A percentile compares a stretch with the other conserved stretches of the same genome.
Conservation (phyloP, 2,329 filamentous ascomycete species). For the Magnaporthiopsis rhizophila region DNA sequence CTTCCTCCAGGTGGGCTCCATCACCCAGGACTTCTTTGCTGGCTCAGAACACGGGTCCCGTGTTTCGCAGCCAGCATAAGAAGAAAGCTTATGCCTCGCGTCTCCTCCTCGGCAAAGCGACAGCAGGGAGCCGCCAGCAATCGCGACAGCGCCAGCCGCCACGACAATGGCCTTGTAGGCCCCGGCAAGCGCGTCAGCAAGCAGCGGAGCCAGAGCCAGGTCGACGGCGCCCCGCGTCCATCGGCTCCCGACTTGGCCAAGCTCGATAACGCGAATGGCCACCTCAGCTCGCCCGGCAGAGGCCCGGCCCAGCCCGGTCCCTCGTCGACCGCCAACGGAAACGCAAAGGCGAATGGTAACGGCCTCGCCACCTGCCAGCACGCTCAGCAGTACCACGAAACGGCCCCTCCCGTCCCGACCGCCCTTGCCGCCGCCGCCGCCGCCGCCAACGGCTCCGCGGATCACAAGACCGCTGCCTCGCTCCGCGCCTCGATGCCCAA, state of each 20-base stretch:
- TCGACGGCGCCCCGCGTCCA: constrained; percentile 25
- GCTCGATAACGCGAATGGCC: constrained; percentile 1
- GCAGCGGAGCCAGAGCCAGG: constrained; percentile 38
- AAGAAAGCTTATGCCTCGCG: constrained; percentile 49
- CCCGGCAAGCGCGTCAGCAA: constrained; percentile 55
- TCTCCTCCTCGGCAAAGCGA: constrained; percentile 51
- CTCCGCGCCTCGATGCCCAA: constrained; percentile 40
- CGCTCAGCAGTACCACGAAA: constrained; percentile 1
- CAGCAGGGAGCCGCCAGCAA: constrained; percentile 49
- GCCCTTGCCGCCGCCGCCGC: constrained; percentile 8
- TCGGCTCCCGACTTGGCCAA: not conserved
- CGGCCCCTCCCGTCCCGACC: constrained; percentile 2
- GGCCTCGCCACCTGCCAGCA: not conserved
- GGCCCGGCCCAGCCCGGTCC: constrained; percentile 16
- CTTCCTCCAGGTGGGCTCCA: not conserved
- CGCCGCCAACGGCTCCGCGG: constrained; percentile 26
- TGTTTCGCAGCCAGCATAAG: constrained; percentile 33
- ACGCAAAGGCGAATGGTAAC: constrained; percentile 16
- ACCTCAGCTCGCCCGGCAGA: not conserved
- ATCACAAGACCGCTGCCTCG: constrained; percentile 32
- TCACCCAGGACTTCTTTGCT: constrained; percentile 18
- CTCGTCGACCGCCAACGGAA: constrained; percentile 27
- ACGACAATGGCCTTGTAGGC: constrained; percentile 82
- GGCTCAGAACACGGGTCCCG: constrained; percentile 30
- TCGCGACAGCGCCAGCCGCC: constrained; percentile 59